These are phyloP conservation scores for Cyclocybe aegerita DNA, from an alignment of 768 basidiomycete genomes.

Conservation along the genomic window DNA sequence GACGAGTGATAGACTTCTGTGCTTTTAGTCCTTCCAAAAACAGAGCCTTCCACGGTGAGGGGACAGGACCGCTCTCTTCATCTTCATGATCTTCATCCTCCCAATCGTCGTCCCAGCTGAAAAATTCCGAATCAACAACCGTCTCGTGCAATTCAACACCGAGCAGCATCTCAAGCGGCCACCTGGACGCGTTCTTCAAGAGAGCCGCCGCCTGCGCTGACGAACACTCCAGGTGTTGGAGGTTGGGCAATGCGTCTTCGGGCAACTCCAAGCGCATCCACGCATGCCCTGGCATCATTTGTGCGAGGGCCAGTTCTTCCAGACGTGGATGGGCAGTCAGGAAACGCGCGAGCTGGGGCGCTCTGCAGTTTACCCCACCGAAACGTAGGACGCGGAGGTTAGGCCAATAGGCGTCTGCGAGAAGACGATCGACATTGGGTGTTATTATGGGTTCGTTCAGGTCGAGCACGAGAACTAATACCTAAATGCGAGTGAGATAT, in stretches of 20 bases:
- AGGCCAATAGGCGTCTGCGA: constrained; percentile 1
- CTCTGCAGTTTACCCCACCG: constrained; percentile 4
- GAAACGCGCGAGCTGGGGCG: not conserved
- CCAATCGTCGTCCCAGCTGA: constrained; percentile 2
- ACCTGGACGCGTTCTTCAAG: not conserved
- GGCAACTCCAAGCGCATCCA: constrained; percentile 2
- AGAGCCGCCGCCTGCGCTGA: constrained; percentile 2
- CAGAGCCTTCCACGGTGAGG: constrained; percentile 3
- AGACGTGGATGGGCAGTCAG: constrained; percentile 1
- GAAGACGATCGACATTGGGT: constrained; percentile 4
- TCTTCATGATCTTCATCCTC: not conserved
- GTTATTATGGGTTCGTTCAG: not conserved
- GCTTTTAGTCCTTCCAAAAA: not conserved
- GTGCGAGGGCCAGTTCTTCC: constrained; percentile 2
- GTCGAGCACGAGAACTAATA: constrained; percentile 3
- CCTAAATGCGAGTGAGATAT: not conserved
- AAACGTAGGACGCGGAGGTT: constrained; percentile 6
- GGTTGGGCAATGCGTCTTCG: not conserved
- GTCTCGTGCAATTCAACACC: constrained; percentile 3
- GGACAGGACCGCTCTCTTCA: not conserved
- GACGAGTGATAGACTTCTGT: constrained; percentile 1
- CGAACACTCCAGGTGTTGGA: constrained; percentile 4
- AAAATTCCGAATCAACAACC: not conserved
- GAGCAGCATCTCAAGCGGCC: constrained; percentile 1
- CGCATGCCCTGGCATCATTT: constrained; percentile 9